Evolutionary conservation across 2,329 filamentous ascomycete species (phyloP).

Genomic region (Fusarium drepaniforme): DNA sequence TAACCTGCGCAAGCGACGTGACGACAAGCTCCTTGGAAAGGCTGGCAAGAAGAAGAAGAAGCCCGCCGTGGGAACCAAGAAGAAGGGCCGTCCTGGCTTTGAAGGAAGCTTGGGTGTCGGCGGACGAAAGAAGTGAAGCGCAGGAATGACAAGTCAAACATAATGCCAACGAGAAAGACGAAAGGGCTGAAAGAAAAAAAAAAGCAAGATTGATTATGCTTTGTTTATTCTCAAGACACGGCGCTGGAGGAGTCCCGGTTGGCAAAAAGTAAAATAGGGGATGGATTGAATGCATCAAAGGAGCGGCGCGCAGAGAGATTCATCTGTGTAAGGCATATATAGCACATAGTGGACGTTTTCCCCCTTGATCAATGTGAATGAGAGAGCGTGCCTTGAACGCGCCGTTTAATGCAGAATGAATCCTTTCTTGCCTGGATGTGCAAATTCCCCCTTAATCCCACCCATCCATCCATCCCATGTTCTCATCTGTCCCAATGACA

Average conservation of each 20-base stretch:
- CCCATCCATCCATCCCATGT: not conserved
- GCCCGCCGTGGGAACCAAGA: slow-evolving; percentile 48
- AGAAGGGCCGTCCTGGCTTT: slow-evolving; percentile 72
- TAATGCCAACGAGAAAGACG: slow-evolving; percentile 7
- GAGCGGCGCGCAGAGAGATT: slow-evolving; percentile 2
- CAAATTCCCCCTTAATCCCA: not conserved
- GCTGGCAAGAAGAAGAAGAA: slow-evolving; percentile 70
- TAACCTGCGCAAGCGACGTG: slow-evolving; percentile 79
- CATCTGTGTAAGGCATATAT: slow-evolving; percentile 3
- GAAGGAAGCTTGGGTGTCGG: slow-evolving; percentile 75
- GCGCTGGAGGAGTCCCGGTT: slow-evolving; percentile 43
- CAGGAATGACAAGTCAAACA: not conserved
- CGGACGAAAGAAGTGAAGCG: slow-evolving; percentile 59
- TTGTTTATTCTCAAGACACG: slow-evolving; percentile 36
- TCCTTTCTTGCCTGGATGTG: not conserved
- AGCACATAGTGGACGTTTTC: slow-evolving; percentile 17
- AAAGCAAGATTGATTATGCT: slow-evolving; percentile 27
- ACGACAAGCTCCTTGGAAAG: slow-evolving; percentile 75
- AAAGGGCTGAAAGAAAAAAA: slow-evolving; percentile 9
- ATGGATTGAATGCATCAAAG: slow-evolving; percentile 2
- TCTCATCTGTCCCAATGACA: not conserved
- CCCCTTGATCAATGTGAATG: slow-evolving; percentile 24
- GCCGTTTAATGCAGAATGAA: slow-evolving; percentile 7
- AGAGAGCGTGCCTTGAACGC: slow-evolving; percentile 18
- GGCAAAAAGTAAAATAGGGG: slow-evolving; percentile 22